phyloP scores from a whole-genome alignment of 495 filamentous ascomycete species.

The Neurospora sp. region DNA sequence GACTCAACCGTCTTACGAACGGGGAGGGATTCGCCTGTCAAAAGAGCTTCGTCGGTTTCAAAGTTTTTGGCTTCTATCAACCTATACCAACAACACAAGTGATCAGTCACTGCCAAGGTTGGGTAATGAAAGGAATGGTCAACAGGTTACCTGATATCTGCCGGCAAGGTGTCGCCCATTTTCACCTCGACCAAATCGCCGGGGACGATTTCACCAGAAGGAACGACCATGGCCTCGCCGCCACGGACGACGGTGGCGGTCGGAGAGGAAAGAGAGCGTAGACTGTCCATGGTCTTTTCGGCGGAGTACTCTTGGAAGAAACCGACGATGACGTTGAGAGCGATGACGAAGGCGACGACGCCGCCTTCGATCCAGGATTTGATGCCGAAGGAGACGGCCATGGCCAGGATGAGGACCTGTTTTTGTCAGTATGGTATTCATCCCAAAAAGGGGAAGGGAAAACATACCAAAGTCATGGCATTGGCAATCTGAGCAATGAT shows the following conservation, averaged over 20 bases:
- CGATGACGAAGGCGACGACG: conserved; percentile 69
- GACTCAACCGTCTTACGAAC: conserved; percentile 25
- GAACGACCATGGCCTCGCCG: conserved; percentile 58
- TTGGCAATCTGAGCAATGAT: conserved; percentile 46
- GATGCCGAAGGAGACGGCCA: conserved; percentile 74
- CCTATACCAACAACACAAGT: conserved; percentile 8
- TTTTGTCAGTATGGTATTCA: too few relatives aligned
- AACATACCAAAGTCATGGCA: conserved; percentile 39
- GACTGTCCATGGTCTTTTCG: conserved; percentile 79
- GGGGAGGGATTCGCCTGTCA: conserved; percentile 62
- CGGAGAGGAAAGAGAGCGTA: conserved; percentile 67
- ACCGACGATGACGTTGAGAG: conserved; percentile 64
- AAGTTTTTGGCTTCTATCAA: conserved; percentile 74
- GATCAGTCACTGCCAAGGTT: background rate
- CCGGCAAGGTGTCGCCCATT: conserved; percentile 70
- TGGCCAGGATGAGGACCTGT: conserved; percentile 63
- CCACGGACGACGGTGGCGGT: conserved; percentile 66
- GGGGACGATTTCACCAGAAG: conserved; percentile 73
- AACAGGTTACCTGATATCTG: conserved; percentile 39
- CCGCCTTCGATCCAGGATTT: conserved; percentile 76
- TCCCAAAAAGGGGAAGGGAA: background rate
- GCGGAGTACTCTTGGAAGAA: conserved; percentile 81
- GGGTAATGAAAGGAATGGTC: background rate
- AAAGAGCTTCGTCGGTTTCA: conserved; percentile 24
- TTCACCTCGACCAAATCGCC: conserved; percentile 67